Conservation (phyloP, 208 protist species). For the Angomonas deanei region DNA sequence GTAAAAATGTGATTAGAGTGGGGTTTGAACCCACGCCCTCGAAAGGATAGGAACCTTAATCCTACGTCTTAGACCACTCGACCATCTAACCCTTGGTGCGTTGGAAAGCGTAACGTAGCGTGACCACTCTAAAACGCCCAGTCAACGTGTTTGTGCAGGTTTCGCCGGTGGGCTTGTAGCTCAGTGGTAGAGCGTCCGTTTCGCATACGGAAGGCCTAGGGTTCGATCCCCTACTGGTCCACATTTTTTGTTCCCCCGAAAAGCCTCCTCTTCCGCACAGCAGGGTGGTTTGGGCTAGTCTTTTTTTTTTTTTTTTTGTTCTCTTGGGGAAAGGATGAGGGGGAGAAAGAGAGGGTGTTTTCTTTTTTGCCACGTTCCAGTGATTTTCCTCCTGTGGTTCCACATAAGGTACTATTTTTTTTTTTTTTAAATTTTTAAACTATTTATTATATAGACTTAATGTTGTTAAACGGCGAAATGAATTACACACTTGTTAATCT, state of each 20-base stretch:
- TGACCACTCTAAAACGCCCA: too few relatives aligned
- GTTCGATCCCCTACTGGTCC: constrained; percentile 9
- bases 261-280: not conserved
- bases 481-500: too few relatives aligned
- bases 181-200: constrained; percentile 11
- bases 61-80: constrained; percentile 67
- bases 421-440: not conserved
- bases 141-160: too few relatives aligned
- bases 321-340: not conserved
- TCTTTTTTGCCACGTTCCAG: not conserved
- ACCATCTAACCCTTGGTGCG: constrained; percentile 55
- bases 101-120: too few relatives aligned
- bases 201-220: constrained; percentile 11
- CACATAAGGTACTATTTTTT: not conserved
- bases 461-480: not conserved
- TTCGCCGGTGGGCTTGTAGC: too few relatives aligned
- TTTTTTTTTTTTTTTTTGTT: too few relatives aligned
- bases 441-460: not conserved
- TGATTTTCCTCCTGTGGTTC: not conserved
- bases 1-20: constrained; percentile 62
- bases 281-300: too few relatives aligned
- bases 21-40: constrained; percentile 63
- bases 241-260: not conserved
- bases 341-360: not conserved
- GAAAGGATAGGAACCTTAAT: constrained; percentile 69